Evolutionary conservation across 2,329 filamentous ascomycete species (phyloP), one percentile per base, ranked within the genome.

Genomic region (Hypoxylon sp.): DNA sequence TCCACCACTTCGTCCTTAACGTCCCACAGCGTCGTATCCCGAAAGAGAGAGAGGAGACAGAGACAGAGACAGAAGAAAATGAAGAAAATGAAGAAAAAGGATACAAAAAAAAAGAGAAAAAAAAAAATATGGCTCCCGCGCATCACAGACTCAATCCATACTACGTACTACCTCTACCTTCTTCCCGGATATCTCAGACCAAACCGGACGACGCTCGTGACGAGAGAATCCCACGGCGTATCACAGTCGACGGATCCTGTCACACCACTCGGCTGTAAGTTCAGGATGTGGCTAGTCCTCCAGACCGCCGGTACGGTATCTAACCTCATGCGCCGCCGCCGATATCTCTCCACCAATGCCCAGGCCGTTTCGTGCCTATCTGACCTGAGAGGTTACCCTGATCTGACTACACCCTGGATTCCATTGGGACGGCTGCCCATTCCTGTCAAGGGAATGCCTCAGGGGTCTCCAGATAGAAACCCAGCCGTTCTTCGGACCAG

Each of bases 361-460:
- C 35, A 18, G 41, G 29, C 29, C 48, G 42, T 40, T 54, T 48
- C 38, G 41, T 53, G 23, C 46, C 45, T 53, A 47, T 53, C 54
- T 63, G 5, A 58, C 41, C 49, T 61, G 31, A 48, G 42, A 58
- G 57, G 29, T 38, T 47, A 40, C 42, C 41, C 31, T 48, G 56
- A 60, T 62, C 56, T 51, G 49, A 42, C 46, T 48, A 47, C 40
- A 10, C 47, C 42, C 41, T 57, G 38, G 41, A 46, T 51, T 53
- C 57, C 50, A 60, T 60, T 63, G 60, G 60, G 55, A 63, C 60
- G 60, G 60, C 47, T 63, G 43, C 53, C 48, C 60, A 63, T 63
- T 63, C 60, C 60, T 49, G 47, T 58, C 60, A 24, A 48, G 48
- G 60, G 47, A 55, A 63, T 49, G 41, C 10, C 41, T 29, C 49